Evolutionary conservation across 129 eudicot genomes (phyloP).

Genomic region (Ambrosia trifida): DNA sequence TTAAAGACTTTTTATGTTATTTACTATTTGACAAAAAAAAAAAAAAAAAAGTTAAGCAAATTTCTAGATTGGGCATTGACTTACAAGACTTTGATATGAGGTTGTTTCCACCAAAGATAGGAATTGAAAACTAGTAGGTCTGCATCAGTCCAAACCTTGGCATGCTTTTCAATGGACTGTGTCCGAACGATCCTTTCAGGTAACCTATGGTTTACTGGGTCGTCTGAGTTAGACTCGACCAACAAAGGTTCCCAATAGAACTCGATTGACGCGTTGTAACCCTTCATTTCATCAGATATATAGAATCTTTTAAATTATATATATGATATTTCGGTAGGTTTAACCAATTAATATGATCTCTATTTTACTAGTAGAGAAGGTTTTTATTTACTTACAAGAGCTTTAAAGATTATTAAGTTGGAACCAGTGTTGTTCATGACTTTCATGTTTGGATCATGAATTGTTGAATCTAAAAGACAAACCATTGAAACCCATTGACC

Average conservation of each 20-base stretch:
- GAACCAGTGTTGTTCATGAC: conserved; percentile 60
- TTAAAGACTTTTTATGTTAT: conserved; percentile 13
- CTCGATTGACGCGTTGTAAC: conserved; percentile 58
- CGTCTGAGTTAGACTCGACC: conserved; percentile 73
- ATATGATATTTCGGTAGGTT: neutral
- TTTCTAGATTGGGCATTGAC: conserved; percentile 24
- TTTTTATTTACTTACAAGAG: conserved; percentile 39
- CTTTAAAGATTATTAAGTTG: conserved; percentile 55
- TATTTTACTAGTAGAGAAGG: neutral
- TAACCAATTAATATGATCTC: neutral
- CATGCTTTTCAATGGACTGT: conserved; percentile 65
- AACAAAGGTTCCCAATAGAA: conserved; percentile 79
- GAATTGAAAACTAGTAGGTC: conserved; percentile 63
- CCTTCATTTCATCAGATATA: conserved; percentile 39
- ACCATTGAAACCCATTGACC: conserved; percentile 96
- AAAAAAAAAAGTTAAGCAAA: neutral
- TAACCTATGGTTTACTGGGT: conserved; percentile 57
- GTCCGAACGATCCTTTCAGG: conserved; percentile 63
- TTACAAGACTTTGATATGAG: conserved; percentile 65
- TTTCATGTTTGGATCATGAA: conserved; percentile 52
- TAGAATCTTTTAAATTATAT: neutral
- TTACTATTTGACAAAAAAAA: neutral
- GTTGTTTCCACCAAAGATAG: conserved; percentile 69
- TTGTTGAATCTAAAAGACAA: conserved; percentile 57
- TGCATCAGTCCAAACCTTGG: conserved; percentile 61